phyloP scores from a whole-genome alignment of 768 basidiomycete genomes.

The Lactarius hatsudake region DNA sequence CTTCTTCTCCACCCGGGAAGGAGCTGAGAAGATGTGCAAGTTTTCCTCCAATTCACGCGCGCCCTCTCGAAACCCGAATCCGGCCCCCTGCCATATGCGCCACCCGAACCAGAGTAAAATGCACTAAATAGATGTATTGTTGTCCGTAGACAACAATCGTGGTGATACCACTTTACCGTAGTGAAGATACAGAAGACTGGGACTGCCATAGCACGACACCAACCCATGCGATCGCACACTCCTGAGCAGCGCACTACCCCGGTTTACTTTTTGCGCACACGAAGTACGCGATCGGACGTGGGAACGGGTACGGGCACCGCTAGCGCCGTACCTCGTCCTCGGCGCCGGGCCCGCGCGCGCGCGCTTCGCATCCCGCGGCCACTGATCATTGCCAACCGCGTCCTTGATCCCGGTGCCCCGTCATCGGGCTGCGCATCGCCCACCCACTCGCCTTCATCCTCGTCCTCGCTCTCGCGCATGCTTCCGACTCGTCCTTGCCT shows the following conservation, averaged over 20 bases:
- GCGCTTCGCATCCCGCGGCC: conserved; percentile 3
- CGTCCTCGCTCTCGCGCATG: background rate
- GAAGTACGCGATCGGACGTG: conserved; percentile 24
- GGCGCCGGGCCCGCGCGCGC: conserved; percentile 28
- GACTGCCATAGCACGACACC: background rate
- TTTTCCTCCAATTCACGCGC: no score
- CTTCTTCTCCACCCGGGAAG: no score
- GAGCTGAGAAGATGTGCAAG: no score
- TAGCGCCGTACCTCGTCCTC: conserved; percentile 32
- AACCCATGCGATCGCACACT: background rate
- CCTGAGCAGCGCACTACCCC: background rate
- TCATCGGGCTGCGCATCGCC: background rate
- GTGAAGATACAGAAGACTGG: background rate
- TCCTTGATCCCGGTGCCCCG: no score
- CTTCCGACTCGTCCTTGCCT: background rate
- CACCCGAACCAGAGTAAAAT: no score
- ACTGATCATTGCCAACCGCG: background rate
- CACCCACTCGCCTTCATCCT: background rate
- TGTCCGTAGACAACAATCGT: no score
- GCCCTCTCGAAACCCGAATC: no score
- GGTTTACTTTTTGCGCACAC: conserved; percentile 21
- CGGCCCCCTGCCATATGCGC: no score
- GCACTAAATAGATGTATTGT: no score
- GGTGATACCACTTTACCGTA: no score
- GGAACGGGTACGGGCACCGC: conserved; percentile 1